phyloP scores from a whole-genome alignment of 23 red algal species.

The Chondrus crispus region DNA sequence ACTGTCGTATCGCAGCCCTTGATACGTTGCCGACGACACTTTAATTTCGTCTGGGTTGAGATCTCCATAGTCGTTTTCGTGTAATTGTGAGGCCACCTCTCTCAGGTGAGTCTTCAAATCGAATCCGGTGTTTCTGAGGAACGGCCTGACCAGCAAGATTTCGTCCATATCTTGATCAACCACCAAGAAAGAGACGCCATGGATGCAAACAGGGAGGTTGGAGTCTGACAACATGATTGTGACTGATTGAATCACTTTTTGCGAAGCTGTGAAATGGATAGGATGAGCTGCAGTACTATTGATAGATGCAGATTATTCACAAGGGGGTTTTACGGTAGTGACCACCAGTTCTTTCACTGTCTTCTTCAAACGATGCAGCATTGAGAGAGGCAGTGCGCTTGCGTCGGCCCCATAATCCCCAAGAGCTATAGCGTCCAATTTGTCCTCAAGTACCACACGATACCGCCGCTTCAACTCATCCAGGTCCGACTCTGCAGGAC shows the following conservation, averaged over 20 bases:
- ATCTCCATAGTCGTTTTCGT: background rate
- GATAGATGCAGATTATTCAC: no score
- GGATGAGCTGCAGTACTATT: no score
- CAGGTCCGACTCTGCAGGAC: background rate
- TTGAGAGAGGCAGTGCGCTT: background rate
- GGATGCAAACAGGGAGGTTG: background rate
- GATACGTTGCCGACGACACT: background rate
- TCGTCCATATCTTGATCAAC: background rate
- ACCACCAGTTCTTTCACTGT: no score
- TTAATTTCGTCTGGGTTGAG: no score
- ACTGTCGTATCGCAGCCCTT: background rate
- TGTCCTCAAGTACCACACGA: background rate
- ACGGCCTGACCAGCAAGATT: background rate
- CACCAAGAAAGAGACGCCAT: background rate
- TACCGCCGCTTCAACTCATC: background rate
- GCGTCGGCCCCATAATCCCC: background rate
- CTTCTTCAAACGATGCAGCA: no score
- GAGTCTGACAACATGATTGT: background rate
- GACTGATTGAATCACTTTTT: background rate
- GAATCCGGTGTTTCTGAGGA: constrained; percentile 23
- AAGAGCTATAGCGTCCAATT: background rate
- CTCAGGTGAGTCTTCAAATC: background rate
- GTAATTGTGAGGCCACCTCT: background rate
- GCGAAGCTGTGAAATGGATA: no score
- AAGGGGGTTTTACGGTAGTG: no score